A percentile compares a stretch with the other conserved stretches of the same genome.
Conservation (phyloP, 108 stramenopile species). For the Thalassiosira profunda region DNA sequence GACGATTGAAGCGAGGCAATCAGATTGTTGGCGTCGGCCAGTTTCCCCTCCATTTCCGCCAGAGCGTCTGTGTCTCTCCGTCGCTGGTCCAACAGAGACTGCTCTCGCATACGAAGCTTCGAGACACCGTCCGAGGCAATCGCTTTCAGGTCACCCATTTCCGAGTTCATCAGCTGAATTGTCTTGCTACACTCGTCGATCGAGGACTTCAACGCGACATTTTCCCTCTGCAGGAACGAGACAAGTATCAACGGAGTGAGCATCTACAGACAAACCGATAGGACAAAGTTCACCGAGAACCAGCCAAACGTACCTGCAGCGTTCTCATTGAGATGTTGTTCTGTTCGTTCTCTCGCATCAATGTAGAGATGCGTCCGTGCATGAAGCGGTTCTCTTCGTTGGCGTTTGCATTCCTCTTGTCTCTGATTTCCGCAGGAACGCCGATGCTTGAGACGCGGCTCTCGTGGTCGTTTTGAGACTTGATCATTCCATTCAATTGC, state of each 20-base stretch:
- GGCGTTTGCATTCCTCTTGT: conserved; percentile 6
- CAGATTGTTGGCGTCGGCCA: conserved; percentile 27
- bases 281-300: background rate
- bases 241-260: background rate
- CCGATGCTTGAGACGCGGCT: conserved; percentile 6
- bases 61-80: conserved; percentile 7
- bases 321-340: conserved; percentile 49
- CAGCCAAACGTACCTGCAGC: conserved; percentile 18
- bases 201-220: conserved; percentile 34
- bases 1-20: conserved; percentile 16
- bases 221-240: conserved; percentile 27
- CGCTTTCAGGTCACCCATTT: conserved; percentile 40
- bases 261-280: background rate
- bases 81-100: background rate
- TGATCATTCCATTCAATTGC: conserved; percentile 11
- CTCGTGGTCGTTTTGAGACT: conserved; percentile 20
- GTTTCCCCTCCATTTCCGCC: conserved; percentile 20
- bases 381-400: conserved; percentile 30
- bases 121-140: conserved; percentile 22
- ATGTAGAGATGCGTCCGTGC: conserved; percentile 32
- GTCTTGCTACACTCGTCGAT: conserved; percentile 28
- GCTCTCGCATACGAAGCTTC: conserved; percentile 9
- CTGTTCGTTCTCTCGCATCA: conserved; percentile 50
- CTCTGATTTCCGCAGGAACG: conserved; percentile 34
- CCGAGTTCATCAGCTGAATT: conserved; percentile 33